phyloP scores from a whole-genome alignment of 2,329 filamentous ascomycete genomes.

The Orbilia javanica region DNA sequence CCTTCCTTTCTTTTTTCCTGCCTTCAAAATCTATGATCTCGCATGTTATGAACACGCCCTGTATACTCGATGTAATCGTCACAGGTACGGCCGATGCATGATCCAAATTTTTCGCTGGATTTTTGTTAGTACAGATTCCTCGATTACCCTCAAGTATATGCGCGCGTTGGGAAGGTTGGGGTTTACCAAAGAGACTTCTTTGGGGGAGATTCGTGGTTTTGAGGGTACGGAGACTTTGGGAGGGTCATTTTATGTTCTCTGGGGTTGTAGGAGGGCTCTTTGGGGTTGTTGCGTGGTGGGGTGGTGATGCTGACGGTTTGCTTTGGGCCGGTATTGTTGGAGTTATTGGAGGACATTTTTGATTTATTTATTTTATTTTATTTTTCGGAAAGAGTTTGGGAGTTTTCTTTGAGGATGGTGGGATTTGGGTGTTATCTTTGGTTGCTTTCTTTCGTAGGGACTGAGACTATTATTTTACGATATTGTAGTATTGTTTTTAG shows the following conservation, averaged over 20 bases:
- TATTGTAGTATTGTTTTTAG: too few species aligned
- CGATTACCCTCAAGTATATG: not conserved
- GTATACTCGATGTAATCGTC: conserved; percentile 29
- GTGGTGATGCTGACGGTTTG: not conserved
- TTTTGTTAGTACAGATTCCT: not conserved
- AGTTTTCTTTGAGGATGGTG: too few species aligned
- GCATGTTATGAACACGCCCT: not conserved
- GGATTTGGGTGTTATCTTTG: too few species aligned
- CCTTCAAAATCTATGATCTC: not conserved
- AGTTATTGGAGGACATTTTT: not conserved
- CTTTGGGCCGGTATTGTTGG: not conserved
- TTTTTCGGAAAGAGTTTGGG: too few species aligned
- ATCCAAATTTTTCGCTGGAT: conserved; percentile 31
- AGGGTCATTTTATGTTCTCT: not conserved
- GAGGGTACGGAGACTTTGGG: not conserved
- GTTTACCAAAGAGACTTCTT: not conserved
- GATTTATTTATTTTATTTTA: too few species aligned
- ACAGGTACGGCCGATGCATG: conserved; percentile 35
- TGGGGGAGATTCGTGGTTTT: not conserved
- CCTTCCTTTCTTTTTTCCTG: not conserved
- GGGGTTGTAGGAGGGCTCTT: not conserved
- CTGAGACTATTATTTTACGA: too few species aligned
- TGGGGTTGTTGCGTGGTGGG: not conserved
- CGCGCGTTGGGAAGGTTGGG: not conserved
- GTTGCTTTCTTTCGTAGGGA: too few species aligned